Conservation (phyloP, 371 early-diverging fungal species). For the Actinomucor elegans region DNA sequence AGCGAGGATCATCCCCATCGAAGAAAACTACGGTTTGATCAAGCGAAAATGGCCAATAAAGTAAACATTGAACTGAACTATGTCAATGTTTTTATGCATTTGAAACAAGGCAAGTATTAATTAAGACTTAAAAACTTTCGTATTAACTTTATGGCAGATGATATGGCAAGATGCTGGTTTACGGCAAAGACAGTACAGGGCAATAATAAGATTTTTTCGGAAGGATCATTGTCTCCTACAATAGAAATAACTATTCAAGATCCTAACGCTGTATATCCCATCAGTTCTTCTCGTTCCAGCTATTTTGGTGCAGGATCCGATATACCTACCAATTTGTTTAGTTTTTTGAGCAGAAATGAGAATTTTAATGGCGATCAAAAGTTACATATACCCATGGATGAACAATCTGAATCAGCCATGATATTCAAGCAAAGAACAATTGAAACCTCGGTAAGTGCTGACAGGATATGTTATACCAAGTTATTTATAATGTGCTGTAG, state of each 20-base stretch:
- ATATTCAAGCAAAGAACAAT: slow-evolving; percentile 65
- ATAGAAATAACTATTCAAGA: slow-evolving; percentile 49
- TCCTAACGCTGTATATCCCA: not conserved
- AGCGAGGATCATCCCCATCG: not conserved
- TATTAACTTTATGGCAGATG: no score
- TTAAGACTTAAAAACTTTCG: not conserved
- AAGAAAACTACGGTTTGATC: not conserved
- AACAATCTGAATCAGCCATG: slow-evolving; percentile 62
- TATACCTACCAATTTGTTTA: slow-evolving; percentile 38
- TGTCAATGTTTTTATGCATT: slow-evolving; percentile 48
- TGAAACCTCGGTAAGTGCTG: slow-evolving; percentile 58
- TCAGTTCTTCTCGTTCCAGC: slow-evolving; percentile 20
- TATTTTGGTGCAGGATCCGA: slow-evolving; percentile 41
- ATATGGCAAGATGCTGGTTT: slow-evolving; percentile 39
- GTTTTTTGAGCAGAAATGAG: slow-evolving; percentile 32
- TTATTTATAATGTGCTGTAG: slow-evolving; percentile 29
- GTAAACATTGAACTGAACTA: slow-evolving; percentile 36
- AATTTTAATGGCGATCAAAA: slow-evolving; percentile 52
- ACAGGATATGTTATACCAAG: not conserved
- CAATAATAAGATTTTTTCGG: slow-evolving; percentile 5
- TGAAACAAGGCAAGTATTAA: slow-evolving; percentile 20
- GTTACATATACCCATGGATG: slow-evolving; percentile 49
- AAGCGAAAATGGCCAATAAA: slow-evolving; percentile 10
- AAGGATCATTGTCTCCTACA: slow-evolving; percentile 31
- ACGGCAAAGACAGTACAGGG: slow-evolving; percentile 34